A percentile compares a stretch with the other conserved stretches of the same genome.
These are phyloP conservation scores for Dipteronia sinensis DNA, from an alignment of 345 rosid genomes.

Conservation along the genomic window DNA sequence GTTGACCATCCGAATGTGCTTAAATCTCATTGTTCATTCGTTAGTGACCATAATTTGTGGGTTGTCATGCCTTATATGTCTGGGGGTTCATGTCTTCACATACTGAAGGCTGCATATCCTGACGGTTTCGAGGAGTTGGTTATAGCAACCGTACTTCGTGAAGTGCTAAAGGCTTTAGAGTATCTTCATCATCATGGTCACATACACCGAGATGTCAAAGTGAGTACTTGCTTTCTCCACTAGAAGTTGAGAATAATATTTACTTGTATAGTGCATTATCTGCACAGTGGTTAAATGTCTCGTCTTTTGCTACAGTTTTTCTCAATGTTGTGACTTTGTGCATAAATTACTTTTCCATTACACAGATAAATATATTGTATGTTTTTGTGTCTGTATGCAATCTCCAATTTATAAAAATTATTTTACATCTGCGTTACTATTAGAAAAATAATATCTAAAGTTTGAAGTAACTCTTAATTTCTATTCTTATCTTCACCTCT, in stretches of 20 bases:
- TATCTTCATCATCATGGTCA: conserved; percentile 99
- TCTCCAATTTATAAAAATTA: too few species aligned
- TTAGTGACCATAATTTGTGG: conserved; percentile 89
- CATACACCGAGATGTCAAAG: conserved; percentile 98
- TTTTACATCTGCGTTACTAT: too few species aligned
- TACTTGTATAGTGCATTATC: too few species aligned
- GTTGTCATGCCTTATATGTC: conserved; percentile 98
- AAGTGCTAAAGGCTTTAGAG: conserved; percentile 85
- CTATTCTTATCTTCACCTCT: too few species aligned
- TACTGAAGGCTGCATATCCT: conserved; percentile 89
- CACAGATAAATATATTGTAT: too few species aligned
- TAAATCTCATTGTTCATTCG: conserved; percentile 93
- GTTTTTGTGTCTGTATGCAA: too few species aligned
- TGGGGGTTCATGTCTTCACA: conserved; percentile 98
- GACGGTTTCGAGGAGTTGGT: conserved; percentile 94
- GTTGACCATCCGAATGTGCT: conserved; percentile 92
- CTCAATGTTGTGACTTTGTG: too few species aligned
- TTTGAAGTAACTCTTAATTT: too few species aligned
- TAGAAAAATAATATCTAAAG: too few species aligned
- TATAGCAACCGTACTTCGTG: conserved; percentile 87
- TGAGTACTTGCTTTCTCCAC: conserved; percentile 31
- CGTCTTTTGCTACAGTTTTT: too few species aligned
- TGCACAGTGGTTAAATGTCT: too few species aligned
- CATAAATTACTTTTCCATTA: too few species aligned
- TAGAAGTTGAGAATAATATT: not conserved